These are phyloP conservation scores for Aureoboletus auriporus DNA, from an alignment of 768 basidiomycete genomes.

Conservation along the genomic window DNA sequence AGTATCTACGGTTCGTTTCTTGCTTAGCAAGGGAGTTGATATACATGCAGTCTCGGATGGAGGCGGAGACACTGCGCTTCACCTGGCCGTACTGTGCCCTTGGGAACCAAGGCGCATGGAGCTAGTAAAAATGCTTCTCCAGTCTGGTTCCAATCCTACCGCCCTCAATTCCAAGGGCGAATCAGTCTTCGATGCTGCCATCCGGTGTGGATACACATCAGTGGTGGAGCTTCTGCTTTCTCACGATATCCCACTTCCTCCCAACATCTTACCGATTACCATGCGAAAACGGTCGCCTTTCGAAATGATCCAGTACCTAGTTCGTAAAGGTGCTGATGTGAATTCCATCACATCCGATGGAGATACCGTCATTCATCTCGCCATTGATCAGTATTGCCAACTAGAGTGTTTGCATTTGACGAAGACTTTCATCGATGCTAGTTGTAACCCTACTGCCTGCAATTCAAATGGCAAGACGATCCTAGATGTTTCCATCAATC, in stretches of 20 bases:
- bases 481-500: neutral
- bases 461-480: neutral
- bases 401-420: neutral
- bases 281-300: too few relatives aligned
- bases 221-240: too few relatives aligned
- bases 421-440: neutral
- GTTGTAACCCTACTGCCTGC: neutral
- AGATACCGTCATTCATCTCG: neutral
- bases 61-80: neutral
- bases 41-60: neutral
- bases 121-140: neutral
- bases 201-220: too few relatives aligned
- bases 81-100: neutral
- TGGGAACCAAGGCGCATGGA: neutral
- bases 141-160: neutral
- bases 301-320: too few relatives aligned
- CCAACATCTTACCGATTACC: too few relatives aligned
- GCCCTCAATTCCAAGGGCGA: neutral
- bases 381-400: neutral
- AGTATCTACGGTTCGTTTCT: neutral
- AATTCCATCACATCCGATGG: too few relatives aligned
- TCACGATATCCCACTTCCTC: too few relatives aligned
- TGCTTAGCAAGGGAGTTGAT: slow-evolving; percentile 4
- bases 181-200: neutral
- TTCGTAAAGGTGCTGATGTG: neutral